Percentiles rank a stretch among this genome's conserved stretches.
These are phyloP conservation scores for Malania oleifera DNA, from an alignment of 164 flowering plant genomes.

Conservation along the genomic window DNA sequence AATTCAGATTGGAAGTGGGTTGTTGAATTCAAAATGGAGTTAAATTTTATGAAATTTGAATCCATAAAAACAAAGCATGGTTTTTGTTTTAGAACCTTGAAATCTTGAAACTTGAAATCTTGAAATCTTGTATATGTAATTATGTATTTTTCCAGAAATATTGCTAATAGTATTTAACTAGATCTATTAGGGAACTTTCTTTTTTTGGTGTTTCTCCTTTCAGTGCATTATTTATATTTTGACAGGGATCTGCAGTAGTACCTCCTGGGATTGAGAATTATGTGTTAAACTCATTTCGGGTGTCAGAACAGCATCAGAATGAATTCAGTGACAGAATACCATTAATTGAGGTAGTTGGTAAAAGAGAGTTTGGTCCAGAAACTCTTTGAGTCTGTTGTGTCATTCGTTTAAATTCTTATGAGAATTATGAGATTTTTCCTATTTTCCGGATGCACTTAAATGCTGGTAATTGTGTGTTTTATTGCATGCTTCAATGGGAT, in stretches of 20 bases:
- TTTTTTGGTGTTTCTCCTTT: too few relatives aligned
- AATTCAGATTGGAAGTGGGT: too few relatives aligned
- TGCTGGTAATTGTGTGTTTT: not conserved
- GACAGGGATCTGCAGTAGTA: slow-evolving; percentile 1
- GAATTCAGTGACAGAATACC: not conserved
- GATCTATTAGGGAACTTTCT: too few relatives aligned
- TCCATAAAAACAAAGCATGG: too few relatives aligned
- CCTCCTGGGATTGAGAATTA: not conserved
- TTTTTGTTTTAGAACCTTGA: too few relatives aligned
- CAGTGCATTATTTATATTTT: too few relatives aligned
- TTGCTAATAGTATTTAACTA: too few relatives aligned
- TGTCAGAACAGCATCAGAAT: not conserved
- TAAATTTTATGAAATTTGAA: too few relatives aligned
- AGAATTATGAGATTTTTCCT: not conserved
- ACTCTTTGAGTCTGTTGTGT: not conserved
- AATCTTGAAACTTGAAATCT: too few relatives aligned
- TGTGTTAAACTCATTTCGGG: slow-evolving; percentile 1
- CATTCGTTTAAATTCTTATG: not conserved
- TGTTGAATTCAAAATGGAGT: too few relatives aligned
- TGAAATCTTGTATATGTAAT: too few relatives aligned
- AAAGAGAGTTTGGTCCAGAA: not conserved
- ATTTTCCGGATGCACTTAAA: not conserved
- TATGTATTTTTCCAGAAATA: too few relatives aligned
- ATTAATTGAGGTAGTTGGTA: slow-evolving; percentile 1
- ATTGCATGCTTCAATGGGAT: not conserved